Evolutionary conservation across 192 early-diverging fungal genomes (phyloP).

Genomic region (Coemansia brasiliensis): DNA sequence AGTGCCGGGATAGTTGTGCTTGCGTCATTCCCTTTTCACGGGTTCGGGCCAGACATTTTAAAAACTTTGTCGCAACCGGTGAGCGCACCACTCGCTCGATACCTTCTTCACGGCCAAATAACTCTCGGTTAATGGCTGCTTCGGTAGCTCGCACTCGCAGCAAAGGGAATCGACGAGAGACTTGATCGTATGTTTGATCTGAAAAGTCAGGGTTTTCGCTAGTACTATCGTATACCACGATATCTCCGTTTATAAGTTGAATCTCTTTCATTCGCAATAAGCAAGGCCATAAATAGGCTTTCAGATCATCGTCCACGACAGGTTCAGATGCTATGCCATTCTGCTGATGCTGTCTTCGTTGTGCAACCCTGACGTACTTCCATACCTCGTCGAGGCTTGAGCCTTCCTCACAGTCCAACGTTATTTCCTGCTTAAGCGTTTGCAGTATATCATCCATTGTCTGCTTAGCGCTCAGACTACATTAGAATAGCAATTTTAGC

Average conservation of each 20-base stretch:
- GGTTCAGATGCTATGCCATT: conserved; percentile 6
- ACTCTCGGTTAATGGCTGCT: conserved; percentile 22
- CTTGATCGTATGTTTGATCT: not conserved
- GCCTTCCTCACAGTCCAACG: conserved; percentile 40
- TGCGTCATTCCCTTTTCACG: conserved; percentile 40
- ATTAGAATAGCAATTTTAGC: no score
- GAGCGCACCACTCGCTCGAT: conserved; percentile 18
- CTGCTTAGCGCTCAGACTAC: no score
- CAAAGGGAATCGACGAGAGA: conserved; percentile 19
- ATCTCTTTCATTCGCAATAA: conserved; percentile 20
- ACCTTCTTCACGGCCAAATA: conserved; percentile 41
- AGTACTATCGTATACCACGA: conserved; percentile 12
- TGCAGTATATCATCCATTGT: conserved; percentile 44
- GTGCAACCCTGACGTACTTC: conserved; percentile 35
- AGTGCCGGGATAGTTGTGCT: conserved; percentile 13
- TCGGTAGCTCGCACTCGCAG: conserved; percentile 22
- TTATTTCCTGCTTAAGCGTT: conserved; percentile 32
- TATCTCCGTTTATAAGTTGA: conserved; percentile 16
- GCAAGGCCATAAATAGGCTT: conserved; percentile 39
- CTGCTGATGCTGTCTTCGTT: conserved; percentile 12
- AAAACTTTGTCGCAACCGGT: conserved; percentile 5
- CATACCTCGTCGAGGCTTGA: conserved; percentile 28
- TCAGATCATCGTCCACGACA: conserved; percentile 11
- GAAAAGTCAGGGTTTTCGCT: conserved; percentile 1
- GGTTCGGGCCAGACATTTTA: conserved; percentile 28